Evolutionary conservation across 2,329 filamentous ascomycete genomes (phyloP).

Genomic region (Plenodomus lindquistii): DNA sequence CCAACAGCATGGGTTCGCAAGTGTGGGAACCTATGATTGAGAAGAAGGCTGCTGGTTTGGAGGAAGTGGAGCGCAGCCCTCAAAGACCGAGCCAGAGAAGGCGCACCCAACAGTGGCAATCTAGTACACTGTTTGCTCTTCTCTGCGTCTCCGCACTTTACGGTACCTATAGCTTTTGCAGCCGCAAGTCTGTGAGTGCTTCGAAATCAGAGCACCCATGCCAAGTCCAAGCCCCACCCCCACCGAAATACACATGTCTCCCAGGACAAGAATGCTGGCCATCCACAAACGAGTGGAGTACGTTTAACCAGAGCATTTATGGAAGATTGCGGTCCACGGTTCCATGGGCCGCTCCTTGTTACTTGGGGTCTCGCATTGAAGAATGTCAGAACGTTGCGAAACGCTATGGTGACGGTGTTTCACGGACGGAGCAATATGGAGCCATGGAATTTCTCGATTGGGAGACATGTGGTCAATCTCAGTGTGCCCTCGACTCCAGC

Average conservation of each 20-base stretch:
- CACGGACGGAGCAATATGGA: slow-evolving; percentile 36
- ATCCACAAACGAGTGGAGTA: slow-evolving; percentile 30
- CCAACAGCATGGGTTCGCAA: background rate
- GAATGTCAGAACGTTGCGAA: slow-evolving; percentile 24
- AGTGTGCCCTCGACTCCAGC: slow-evolving; percentile 35
- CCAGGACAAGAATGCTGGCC: slow-evolving; percentile 46
- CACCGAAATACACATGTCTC: slow-evolving; percentile 36
- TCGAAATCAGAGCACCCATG: background rate
- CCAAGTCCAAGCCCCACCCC: background rate
- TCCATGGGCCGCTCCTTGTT: slow-evolving; percentile 41
- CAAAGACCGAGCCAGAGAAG: background rate
- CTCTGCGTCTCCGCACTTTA: slow-evolving; percentile 9
- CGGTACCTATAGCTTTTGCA: slow-evolving; percentile 5
- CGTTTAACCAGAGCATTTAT: slow-evolving; percentile 38
- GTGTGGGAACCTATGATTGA: background rate
- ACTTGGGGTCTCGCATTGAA: slow-evolving; percentile 19
- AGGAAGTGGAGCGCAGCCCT: slow-evolving; percentile 2
- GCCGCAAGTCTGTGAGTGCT: background rate
- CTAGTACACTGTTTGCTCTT: slow-evolving; percentile 3
- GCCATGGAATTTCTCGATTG: slow-evolving; percentile 43
- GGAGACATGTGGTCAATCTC: slow-evolving; percentile 36
- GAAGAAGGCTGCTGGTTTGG: background rate
- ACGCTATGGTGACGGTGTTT: slow-evolving; percentile 29
- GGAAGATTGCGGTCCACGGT: slow-evolving; percentile 34
- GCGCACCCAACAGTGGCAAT: background rate